A percentile compares a stretch with the other conserved stretches of the same genome.
These are phyloP conservation scores for Eimeria mitis DNA, from an alignment of 169 alveolate species.

Conservation along the genomic window DNA sequence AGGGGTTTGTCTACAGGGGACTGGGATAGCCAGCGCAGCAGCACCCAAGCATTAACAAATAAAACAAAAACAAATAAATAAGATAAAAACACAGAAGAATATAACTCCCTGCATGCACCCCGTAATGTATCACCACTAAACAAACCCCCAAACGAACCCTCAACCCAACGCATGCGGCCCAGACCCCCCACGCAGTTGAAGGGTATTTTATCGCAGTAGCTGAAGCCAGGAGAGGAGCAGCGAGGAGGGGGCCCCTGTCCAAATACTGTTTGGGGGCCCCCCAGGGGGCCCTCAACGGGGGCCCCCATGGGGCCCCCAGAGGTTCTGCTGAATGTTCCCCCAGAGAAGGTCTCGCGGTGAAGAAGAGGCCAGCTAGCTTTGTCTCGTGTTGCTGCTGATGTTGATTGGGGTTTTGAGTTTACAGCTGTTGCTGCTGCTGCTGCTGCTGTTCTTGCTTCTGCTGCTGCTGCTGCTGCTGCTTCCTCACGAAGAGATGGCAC, in stretches of 20 bases:
- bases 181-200: background rate
- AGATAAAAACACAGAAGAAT: slow-evolving; percentile 37
- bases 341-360: background rate
- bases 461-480: slow-evolving; percentile 27
- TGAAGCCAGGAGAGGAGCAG: background rate
- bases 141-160: background rate
- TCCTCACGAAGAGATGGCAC: background rate
- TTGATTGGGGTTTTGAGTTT: background rate
- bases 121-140: background rate
- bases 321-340: background rate
- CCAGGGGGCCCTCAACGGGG: background rate
- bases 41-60: slow-evolving; percentile 47
- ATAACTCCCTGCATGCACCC: background rate
- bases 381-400: background rate
- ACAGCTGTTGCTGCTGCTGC: background rate
- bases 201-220: background rate
- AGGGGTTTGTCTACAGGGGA: slow-evolving; percentile 15
- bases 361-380: background rate
- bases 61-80: slow-evolving; percentile 34
- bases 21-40: slow-evolving; percentile 34
- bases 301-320: background rate
- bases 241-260: background rate
- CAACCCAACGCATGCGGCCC: slow-evolving; percentile 22
- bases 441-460: background rate
- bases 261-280: too few relatives aligned